These are phyloP conservation scores for Hypoxylon lienhwacheense DNA, from an alignment of 495 filamentous ascomycete genomes.

Conservation along the genomic window DNA sequence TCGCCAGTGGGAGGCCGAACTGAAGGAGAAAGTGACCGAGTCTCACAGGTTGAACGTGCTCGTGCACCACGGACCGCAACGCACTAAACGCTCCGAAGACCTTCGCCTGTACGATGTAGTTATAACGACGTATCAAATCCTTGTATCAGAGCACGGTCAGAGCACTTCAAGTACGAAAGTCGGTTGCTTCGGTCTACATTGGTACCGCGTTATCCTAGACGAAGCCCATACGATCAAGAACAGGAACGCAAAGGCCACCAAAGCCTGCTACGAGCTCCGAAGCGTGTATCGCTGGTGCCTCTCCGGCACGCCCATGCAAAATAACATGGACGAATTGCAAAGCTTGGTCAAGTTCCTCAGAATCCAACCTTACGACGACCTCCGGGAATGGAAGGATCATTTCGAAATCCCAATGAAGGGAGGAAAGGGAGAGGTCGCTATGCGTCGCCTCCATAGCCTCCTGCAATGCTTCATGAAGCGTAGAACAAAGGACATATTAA, in stretches of 20 bases:
- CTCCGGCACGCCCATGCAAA: conserved; percentile 95
- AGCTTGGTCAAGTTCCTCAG: conserved; percentile 88
- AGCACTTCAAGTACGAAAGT: conserved; percentile 62
- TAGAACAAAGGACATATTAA: conserved; percentile 91
- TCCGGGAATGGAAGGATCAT: conserved; percentile 81
- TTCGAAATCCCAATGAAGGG: conserved; percentile 85
- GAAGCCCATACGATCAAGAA: conserved; percentile 99
- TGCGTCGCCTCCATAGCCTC: conserved; percentile 77
- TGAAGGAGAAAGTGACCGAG: conserved; percentile 71
- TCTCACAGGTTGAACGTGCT: conserved; percentile 73
- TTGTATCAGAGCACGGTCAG: conserved; percentile 82
- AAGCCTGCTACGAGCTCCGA: conserved; percentile 78
- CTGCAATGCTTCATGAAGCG: conserved; percentile 96
- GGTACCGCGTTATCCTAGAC: conserved; percentile 94
- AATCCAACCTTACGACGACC: conserved; percentile 86
- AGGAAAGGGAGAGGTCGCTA: conserved; percentile 83
- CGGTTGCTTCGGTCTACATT: conserved; percentile 87
- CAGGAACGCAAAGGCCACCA: conserved; percentile 89
- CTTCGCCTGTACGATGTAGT: conserved; percentile 90
- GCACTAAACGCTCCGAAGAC: conserved; percentile 73
- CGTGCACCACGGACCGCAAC: conserved; percentile 85
- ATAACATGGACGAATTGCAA: conserved; percentile 96
- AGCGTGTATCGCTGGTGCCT: conserved; percentile 93
- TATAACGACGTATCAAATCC: conserved; percentile 93
- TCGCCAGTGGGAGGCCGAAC: conserved; percentile 95